Evolutionary conservation across 805 yeast species (phyloP).

Genomic region (Candida pseudofarinosa): DNA sequence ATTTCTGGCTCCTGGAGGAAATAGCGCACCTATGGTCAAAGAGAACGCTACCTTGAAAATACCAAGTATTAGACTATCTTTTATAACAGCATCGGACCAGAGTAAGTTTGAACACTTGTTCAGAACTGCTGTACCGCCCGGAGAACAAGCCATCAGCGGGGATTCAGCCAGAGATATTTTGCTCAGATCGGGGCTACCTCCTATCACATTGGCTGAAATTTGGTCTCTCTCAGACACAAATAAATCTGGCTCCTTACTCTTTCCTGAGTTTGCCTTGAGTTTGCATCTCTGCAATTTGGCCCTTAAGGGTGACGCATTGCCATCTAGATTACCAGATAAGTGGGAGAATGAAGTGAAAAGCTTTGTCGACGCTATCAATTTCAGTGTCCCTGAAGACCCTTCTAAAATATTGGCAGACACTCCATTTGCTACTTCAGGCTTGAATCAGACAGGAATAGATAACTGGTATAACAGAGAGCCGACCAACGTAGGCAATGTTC

Average conservation of each 20-base stretch:
- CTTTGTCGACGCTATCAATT: conserved; percentile 84
- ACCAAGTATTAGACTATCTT: conserved; percentile 75
- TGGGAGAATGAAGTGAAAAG: conserved; percentile 81
- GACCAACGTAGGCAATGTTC: conserved; percentile 30
- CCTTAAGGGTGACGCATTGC: conserved; percentile 74
- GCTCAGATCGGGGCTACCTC: conserved; percentile 72
- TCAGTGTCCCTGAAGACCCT: conserved; percentile 64
- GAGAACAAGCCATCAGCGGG: conserved; percentile 67
- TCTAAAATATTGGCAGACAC: conserved; percentile 37
- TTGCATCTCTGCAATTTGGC: conserved; percentile 80
- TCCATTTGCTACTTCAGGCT: conserved; percentile 34
- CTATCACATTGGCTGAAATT: conserved; percentile 73
- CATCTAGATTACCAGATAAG: conserved; percentile 64
- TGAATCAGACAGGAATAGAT: conserved; percentile 11
- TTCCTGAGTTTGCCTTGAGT: conserved; percentile 92
- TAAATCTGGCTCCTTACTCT: conserved; percentile 76
- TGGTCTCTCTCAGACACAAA: conserved; percentile 92
- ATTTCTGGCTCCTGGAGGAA: conserved; percentile 37
- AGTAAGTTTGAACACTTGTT: conserved; percentile 81
- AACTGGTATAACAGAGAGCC: conserved; percentile 22
- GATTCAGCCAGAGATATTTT: conserved; percentile 75
- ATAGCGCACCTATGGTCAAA: conserved; percentile 21
- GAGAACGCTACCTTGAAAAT: conserved; percentile 60
- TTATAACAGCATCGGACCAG: conserved; percentile 83
- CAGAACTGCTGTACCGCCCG: conserved; percentile 67